Percentiles rank a stretch among this genome's conserved stretches.
phyloP scores from a whole-genome alignment of 108 stramenopile species.

The Pseudonitzschia multistriata region DNA sequence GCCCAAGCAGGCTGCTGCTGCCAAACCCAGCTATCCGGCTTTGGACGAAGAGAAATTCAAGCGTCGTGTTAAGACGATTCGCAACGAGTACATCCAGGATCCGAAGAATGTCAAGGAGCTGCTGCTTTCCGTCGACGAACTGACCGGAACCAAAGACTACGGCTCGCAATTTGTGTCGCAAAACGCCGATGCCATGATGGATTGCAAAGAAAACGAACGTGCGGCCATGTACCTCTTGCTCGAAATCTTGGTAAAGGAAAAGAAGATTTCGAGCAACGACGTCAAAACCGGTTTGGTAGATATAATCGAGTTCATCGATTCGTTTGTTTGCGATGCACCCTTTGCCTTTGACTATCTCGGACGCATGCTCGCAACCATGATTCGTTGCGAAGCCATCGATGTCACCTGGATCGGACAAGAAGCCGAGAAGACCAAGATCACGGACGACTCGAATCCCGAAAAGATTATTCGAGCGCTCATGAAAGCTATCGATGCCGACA shows the following conservation, averaged over 20 bases:
- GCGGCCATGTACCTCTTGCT: conserved; percentile 54
- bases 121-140: conserved; percentile 63
- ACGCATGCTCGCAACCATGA: conserved; percentile 51
- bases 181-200: conserved; percentile 53
- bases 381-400: conserved; percentile 47
- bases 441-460: conserved; percentile 16
- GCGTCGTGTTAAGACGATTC: conserved; percentile 61
- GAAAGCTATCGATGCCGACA: conserved; percentile 14
- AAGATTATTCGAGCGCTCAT: conserved; percentile 19
- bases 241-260: conserved; percentile 48
- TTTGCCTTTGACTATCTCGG: conserved; percentile 58
- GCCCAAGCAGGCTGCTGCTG: conserved; percentile 25
- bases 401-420: conserved; percentile 61
- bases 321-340: conserved; percentile 62
- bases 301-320: conserved; percentile 72
- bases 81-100: conserved; percentile 65
- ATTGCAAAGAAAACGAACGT: conserved; percentile 69
- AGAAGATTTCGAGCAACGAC: conserved; percentile 49
- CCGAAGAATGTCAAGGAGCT: conserved; percentile 59
- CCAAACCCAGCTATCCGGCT: conserved; percentile 11
- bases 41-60: conserved; percentile 58
- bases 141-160: conserved; percentile 53
- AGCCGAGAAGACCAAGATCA: conserved; percentile 34
- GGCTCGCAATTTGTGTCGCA: conserved; percentile 51
- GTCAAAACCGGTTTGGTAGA: conserved; percentile 50